A percentile compares a stretch with the other conserved stretches of the same genome.
phyloP scores from a whole-genome alignment of 495 filamentous ascomycete genomes.

The Annulohypoxylon nitens region DNA sequence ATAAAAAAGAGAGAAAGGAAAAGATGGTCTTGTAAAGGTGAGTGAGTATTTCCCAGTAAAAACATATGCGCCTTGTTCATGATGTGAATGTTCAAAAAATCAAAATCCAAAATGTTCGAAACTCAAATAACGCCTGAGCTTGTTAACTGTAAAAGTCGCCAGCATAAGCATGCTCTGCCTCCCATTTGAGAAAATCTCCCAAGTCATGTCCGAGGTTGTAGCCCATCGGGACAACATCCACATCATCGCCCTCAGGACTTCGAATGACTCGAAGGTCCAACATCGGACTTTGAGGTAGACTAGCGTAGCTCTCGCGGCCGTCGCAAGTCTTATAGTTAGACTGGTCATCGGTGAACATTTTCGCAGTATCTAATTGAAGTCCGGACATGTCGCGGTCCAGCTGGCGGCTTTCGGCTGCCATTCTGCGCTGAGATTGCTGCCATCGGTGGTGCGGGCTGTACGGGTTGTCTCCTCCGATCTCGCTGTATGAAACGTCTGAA shows the following conservation, averaged over 20 bases:
- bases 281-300: constrained; percentile 66
- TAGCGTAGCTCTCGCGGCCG: constrained; percentile 53
- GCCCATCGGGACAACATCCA: constrained; percentile 64
- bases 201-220: constrained; percentile 68
- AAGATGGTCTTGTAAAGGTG: background rate
- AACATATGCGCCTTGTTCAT: background rate
- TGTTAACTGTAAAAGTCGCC: constrained; percentile 43
- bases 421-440: constrained; percentile 31
- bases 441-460: constrained; percentile 46
- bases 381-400: constrained; percentile 37
- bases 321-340: constrained; percentile 6
- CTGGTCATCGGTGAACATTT: constrained; percentile 34
- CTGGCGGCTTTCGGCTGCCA: constrained; percentile 26
- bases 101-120: background rate
- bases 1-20: background rate
- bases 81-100: constrained; percentile 10
- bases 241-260: constrained; percentile 56
- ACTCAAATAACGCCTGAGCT: constrained; percentile 24
- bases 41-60: background rate
- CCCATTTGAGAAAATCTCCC: constrained; percentile 65
- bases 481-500: constrained; percentile 45
- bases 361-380: constrained; percentile 33
- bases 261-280: constrained; percentile 59
- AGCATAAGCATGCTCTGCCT: constrained; percentile 58
- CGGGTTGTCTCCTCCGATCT: constrained; percentile 38